Evolutionary conservation across 2,329 filamentous ascomycete species (phyloP), one percentile per base, ranked within the genome.

Genomic region (Stagonosporopsis rhizophila): DNA sequence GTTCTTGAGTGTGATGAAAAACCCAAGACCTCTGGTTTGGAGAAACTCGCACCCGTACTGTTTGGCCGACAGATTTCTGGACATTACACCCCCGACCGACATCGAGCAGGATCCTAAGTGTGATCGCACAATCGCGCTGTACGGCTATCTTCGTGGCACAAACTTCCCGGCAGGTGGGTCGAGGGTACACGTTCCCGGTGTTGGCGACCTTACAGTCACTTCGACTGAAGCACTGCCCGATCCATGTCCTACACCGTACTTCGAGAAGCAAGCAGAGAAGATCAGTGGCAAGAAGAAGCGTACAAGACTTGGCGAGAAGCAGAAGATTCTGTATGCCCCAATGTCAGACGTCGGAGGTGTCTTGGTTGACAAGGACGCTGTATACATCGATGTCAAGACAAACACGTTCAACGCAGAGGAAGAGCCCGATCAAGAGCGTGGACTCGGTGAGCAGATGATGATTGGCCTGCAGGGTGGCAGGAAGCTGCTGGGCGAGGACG

Each of bases 1-100:
- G 52, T 99, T 99, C 76, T 83, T 99, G 64, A 96, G 91, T 19
- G 92, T 99, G 64, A 99, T 99, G 96, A 99, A 99, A 82, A 99
- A 96, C 73, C 94, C 96, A 4, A 85, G 95, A 56, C 95, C 95
- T n/a, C 82, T 99, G 27, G 83, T 99, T 38, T 99, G 95, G 94
- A 86, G 96, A 57, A 99, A 99, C 75, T 90, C 91, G 1, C 95
- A 99, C 80, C 93, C 94, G 4, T 99, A 99, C 75, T 87, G 91
- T 55, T 82, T 99, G 51, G 91, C 95, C 56, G 95, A 99, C 79
- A 92, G 93, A 62, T 96, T 98, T 77, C 85, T 96, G 67, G 95
- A 99, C 75, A 87, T 99, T 49, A 99, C 95, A 0, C 92, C 96
- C 32, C 95, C 96, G 0, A 96, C 92, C 9, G 87, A 90, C 65